Base-by-base conservation (phyloP, 495 filamentous ascomycete genomes). In the Podospora fimiseda region DNA sequence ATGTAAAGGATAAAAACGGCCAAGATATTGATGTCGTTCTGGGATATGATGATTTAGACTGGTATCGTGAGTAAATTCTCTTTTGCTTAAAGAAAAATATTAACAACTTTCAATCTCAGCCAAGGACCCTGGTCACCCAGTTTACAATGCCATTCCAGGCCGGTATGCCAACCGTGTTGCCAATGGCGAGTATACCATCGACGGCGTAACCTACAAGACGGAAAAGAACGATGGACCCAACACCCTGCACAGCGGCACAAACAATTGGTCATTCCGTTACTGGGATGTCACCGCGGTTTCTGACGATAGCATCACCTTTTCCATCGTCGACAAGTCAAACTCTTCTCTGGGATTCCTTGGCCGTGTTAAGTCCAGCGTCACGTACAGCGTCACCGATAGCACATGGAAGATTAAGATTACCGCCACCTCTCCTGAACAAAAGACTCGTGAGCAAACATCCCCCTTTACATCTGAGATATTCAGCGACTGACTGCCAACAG, bases 261-360 rank as follows among this genome's bases (percentile, higher is more conserved):
- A 82, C 62, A 81, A 81, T 55, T 83, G 80, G 80, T 79, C 75
- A 19, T 80, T 65, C 57, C 70, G 77, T 20, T 61, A 64, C 20
- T 80, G 74, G 66, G 75, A 79, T 45, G 76, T 78, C 44, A 73
- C 67, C 33, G 82, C 82, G 3, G 70, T 83, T 13, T 65, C 76
- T 66, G 36, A 73, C 68, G 71, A 82, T 68, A 85, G 83, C 13
- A 86, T 95, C 67, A 93, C 89, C 30, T 95, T 95, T 70, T 79
- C 78, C 40, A 74, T 94, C 56, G 67, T 80, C 15, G 89, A 95
- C 64, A 67, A 69, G 38, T 70, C 65, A 57, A 76, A 82, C 63
- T 87, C 80, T 18, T 82, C 80, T 3, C 67, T 82, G 60, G 81
- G 84, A 30, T 88, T 95, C 73, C 82, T 86, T 2, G 89, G 89